Base-by-base conservation (phyloP, 148 eudicot species). In the Vaccinium vitisidaea region DNA sequence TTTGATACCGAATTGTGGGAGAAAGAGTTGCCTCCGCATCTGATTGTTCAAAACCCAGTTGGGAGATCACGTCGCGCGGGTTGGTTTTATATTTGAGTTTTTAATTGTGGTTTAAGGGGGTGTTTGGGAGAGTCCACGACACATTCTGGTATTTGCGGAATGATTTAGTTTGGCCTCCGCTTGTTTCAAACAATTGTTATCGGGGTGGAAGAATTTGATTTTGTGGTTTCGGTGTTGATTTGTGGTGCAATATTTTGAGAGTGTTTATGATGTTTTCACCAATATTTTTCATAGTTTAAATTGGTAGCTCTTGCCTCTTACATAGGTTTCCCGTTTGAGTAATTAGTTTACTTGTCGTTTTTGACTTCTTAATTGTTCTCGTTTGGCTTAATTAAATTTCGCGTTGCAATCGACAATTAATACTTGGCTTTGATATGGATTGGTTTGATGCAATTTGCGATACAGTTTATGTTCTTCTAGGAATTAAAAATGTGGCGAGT, bases 31-130 rank as follows among this genome's bases (percentile, higher is more conserved):
- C 97, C 99, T 2, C 92, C 94, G 12, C 94, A 93, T 88, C 58
- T 92, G 77, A 91, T 96, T 76, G 99, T 96, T 82, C 99, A 96
- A 25, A 92, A 96, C 83, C 99, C 99, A 14, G 89, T 86, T 54
- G 85, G 91, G 74, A 81, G 89, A 27, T 82, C 95, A 6, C 55
- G 79, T 82, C 94, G 91, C 1, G 95, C 98, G 84, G 99, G 98
- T 95, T 30, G 21, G 76, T 54, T 2, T 25, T 67, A 14, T 27
- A 32, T n/a, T 58, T 46, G 63, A 30, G 23, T 58, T 32, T 43
- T 14, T 7, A 4, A 4, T 49, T 49, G 73, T 7, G 25, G 13
- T 86, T 56, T 53, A 30, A 53, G 46, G 46, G 46, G 46, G 46
- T 43, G 46, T 43, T 43, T 43, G 46, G 46, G 46, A 43, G 46